Conservation (phyloP, 2,329 filamentous ascomycete species). For the Teratosphaeria viscida region DNA sequence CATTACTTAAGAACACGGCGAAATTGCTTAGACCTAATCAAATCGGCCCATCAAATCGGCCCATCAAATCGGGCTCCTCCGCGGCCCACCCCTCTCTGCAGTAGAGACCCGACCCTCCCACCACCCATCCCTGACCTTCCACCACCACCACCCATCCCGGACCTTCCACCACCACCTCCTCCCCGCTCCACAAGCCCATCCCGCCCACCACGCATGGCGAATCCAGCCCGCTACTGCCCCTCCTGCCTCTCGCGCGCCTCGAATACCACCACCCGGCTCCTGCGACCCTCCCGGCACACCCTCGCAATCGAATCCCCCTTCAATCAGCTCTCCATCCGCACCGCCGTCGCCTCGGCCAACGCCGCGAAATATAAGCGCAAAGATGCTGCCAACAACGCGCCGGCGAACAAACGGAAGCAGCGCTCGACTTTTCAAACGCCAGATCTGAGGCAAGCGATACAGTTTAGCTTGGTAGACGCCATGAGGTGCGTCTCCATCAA, state of each 20-base stretch:
- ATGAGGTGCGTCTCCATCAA: constrained; percentile 53
- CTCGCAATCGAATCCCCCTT: constrained; percentile 9
- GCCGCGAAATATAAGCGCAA: constrained; percentile 32
- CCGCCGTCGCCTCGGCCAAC: constrained; percentile 29
- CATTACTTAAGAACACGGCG: too few species aligned
- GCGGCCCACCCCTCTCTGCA: not conserved
- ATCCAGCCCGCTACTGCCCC: constrained; percentile 14
- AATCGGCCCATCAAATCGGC: too few species aligned
- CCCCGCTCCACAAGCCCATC: not conserved
- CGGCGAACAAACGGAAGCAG: constrained; percentile 53
- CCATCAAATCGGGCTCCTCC: too few species aligned
- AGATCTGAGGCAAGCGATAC: constrained; percentile 54
- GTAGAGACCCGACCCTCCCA: not conserved
- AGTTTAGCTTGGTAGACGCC: constrained; percentile 79
- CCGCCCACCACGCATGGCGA: not conserved
- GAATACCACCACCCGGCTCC: constrained; percentile 6
- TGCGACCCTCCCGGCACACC: constrained; percentile 6
- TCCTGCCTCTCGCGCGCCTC: constrained; percentile 16
- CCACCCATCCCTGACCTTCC: not conserved
- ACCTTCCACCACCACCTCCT: not conserved
- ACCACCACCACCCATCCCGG: not conserved
- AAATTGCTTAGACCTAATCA: too few species aligned
- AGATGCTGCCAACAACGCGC: constrained; percentile 32
- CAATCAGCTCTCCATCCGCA: constrained; percentile 25
- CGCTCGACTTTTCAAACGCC: constrained; percentile 55